Base-by-base conservation (phyloP, 176 grass and related monocot genomes). In the Themeda triandra region DNA sequence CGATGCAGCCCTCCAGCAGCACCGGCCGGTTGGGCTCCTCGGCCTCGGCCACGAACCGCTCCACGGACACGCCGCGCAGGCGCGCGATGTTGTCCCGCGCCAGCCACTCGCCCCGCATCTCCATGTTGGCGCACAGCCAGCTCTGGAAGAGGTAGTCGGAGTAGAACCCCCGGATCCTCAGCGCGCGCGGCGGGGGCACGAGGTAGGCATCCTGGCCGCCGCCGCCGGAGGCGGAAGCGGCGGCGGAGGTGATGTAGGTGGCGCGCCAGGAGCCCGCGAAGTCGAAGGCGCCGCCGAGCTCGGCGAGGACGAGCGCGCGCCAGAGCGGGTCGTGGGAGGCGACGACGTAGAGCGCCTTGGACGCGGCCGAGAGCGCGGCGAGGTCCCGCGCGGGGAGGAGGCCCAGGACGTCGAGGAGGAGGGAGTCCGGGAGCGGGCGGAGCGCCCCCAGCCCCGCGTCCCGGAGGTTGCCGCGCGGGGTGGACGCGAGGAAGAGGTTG, bases 61-160 rank as follows among this genome's bases (percentile, higher is more conserved):
- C 91, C 4, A 96, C 75, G 0, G 88, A 77, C 44, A 99, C 51
- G 54, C 83, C 83, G 2, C 87, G 82, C 64, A 89, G 76, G 82
- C 91, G 92, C 58, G 94, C 81, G 74, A 99, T 92, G 86, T 88
- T 94, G 78, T 99, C 93, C 30, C 82, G 83, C 69, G 90, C 76
- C 1, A 99, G 91, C 96, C 96, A 96, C 73, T 99, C 90, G 21
- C 82, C 51, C 85, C 92, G 89, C 89, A 99, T 95, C 87, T 99
- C 93, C 87, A 94, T 93, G 82, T 93, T 99, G 85, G 96, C 89
- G 58, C 93, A 99, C 25, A 99, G 93, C 93, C 89, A 99, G 88
- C 96, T 96, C 88, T 96, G 91, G 81, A 99, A 99, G 77, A 99
- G 93, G 86, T 96, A 99, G 62, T 92, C 93, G 14, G 91, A 96